Evolutionary conservation across 1,284 basidiomycete species (phyloP).

Genomic region (Exobasidium cylindrosporum): DNA sequence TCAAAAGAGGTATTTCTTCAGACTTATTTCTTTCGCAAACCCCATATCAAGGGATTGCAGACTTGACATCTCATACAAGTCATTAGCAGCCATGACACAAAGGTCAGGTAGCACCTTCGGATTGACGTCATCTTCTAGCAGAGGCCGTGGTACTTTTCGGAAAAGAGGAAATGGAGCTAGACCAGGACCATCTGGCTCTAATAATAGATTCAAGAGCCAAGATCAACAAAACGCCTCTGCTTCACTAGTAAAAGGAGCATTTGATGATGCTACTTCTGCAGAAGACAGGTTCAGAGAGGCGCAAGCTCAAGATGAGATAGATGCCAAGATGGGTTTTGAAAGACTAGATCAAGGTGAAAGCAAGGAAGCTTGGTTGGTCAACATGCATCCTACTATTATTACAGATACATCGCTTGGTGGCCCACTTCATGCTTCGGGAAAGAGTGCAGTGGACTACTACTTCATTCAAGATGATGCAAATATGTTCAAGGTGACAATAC

Average conservation of each 20-base stretch:
- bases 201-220: slow-evolving; percentile 1
- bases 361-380: slow-evolving; percentile 76
- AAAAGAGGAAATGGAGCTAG: slow-evolving; percentile 21
- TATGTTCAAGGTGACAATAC: slow-evolving; percentile 91
- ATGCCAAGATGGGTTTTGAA: slow-evolving; percentile 84
- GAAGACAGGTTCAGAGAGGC: slow-evolving; percentile 52
- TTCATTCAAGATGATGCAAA: slow-evolving; percentile 95
- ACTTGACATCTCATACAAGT: too few species aligned
- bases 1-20: too few species aligned
- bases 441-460: slow-evolving; percentile 86
- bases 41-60: too few species aligned
- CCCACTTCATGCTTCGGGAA: slow-evolving; percentile 37
- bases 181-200: slow-evolving; percentile 4
- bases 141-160: slow-evolving; percentile 28
- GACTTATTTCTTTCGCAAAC: too few species aligned
- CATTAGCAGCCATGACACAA: neutral
- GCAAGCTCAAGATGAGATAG: slow-evolving; percentile 71
- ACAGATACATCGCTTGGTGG: slow-evolving; percentile 65
- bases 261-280: slow-evolving; percentile 43
- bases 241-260: slow-evolving; percentile 19
- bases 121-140: slow-evolving; percentile 15
- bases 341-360: slow-evolving; percentile 48
- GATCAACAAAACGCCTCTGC: slow-evolving; percentile 12
- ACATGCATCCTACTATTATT: slow-evolving; percentile 95
- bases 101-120: slow-evolving; percentile 15